Conservation (phyloP, 208 protist genomes). For the Trypanosomatidae sp. region DNA sequence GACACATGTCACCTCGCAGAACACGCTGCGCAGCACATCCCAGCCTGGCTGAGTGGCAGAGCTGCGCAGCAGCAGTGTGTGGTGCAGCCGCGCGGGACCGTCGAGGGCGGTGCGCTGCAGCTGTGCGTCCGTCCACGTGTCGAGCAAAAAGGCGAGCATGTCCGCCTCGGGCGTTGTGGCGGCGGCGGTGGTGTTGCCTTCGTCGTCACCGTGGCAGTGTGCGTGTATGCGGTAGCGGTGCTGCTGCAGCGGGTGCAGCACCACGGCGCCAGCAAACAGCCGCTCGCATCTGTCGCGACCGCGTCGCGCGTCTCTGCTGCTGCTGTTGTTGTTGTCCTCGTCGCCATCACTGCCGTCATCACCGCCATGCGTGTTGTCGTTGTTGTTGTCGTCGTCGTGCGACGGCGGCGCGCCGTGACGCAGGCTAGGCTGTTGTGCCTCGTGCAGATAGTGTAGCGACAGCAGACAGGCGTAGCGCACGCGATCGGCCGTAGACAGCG, state of each 20-base stretch:
- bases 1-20: slow-evolving; percentile 38
- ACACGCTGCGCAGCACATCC: slow-evolving; percentile 47
- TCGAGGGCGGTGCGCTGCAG: slow-evolving; percentile 28
- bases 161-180: slow-evolving; percentile 57
- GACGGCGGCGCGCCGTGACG: too few species aligned
- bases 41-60: slow-evolving; percentile 2
- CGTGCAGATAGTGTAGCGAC: slow-evolving; percentile 39
- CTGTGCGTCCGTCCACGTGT: slow-evolving; percentile 64
- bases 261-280: slow-evolving; percentile 21
- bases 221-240: slow-evolving; percentile 49
- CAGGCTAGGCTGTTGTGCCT: neutral
- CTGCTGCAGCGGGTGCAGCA: slow-evolving; percentile 23
- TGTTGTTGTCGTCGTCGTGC: neutral
- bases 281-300: neutral
- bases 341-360: neutral
- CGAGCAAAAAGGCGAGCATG: slow-evolving; percentile 64
- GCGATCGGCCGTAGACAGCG: slow-evolving; percentile 42
- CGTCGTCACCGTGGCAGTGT: neutral
- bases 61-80: slow-evolving; percentile 10
- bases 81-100: slow-evolving; percentile 62
- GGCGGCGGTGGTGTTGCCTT: slow-evolving; percentile 22
- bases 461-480: slow-evolving; percentile 62
- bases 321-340: neutral
- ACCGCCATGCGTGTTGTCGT: neutral
- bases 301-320: neutral